phyloP scores from a whole-genome alignment of 1,284 basidiomycete species.

The Naganishia cerealis region DNA sequence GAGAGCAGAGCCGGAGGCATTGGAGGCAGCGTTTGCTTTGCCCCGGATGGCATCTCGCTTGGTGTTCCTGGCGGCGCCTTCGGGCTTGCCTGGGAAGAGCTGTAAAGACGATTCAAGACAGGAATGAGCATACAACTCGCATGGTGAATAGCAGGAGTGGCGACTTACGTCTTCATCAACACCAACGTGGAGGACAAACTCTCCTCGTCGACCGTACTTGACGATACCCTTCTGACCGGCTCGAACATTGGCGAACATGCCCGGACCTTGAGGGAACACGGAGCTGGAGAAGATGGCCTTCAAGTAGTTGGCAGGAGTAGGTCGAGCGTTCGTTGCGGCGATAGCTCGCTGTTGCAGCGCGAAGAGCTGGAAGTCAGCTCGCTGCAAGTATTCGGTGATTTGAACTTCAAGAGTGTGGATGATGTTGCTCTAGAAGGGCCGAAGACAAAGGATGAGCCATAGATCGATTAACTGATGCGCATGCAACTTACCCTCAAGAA shows the following conservation, averaged over 20 bases:
- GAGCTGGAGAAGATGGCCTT: constrained; percentile 55
- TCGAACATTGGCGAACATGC: constrained; percentile 41
- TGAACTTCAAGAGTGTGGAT: constrained; percentile 52
- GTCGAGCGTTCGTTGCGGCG: constrained; percentile 54
- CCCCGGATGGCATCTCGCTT: constrained; percentile 45
- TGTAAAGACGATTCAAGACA: constrained; percentile 30
- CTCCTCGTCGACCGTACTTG: constrained; percentile 55
- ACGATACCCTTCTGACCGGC: constrained; percentile 51
- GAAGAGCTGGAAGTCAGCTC: constrained; percentile 49
- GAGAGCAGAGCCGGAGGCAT: constrained; percentile 40
- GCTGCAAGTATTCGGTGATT: constrained; percentile 45
- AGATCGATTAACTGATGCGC: neutral
- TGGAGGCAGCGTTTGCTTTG: constrained; percentile 38
- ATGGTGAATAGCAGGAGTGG: neutral
- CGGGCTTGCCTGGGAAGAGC: constrained; percentile 54
- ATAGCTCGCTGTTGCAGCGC: constrained; percentile 54
- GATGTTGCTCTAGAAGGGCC: constrained; percentile 44
- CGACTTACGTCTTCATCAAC: constrained; percentile 52
- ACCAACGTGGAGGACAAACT: constrained; percentile 57
- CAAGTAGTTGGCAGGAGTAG: constrained; percentile 54
- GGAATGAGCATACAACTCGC: neutral
- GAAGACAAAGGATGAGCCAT: constrained; percentile 25
- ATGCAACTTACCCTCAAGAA: constrained; percentile 45
- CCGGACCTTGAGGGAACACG: constrained; percentile 42
- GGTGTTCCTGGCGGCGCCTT: constrained; percentile 43